These are phyloP conservation scores for Penicillium soppii DNA, from an alignment of 495 filamentous ascomycete species.

Conservation along the genomic window DNA sequence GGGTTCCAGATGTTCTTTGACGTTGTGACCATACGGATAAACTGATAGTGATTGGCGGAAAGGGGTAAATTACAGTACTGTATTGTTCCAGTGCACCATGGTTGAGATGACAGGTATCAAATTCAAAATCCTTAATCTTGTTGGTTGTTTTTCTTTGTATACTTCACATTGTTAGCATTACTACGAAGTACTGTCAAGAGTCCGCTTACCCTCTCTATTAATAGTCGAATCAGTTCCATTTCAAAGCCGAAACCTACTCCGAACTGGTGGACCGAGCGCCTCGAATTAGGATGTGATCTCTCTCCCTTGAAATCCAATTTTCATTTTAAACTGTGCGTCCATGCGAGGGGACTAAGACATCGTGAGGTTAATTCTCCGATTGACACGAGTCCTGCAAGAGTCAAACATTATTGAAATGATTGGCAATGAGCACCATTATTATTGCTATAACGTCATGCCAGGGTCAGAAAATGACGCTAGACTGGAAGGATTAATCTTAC, in stretches of 20 bases:
- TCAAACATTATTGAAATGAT: background rate
- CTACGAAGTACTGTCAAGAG: background rate
- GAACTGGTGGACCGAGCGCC: slow-evolving; percentile 27
- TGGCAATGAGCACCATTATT: slow-evolving; percentile 3
- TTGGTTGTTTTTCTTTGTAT: background rate
- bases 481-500: background rate
- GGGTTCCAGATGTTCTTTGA: slow-evolving; percentile 4
- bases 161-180: background rate
- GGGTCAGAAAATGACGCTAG: background rate
- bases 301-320: slow-evolving; percentile 13
- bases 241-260: background rate
- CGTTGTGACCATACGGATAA: background rate
- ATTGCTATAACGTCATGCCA: background rate
- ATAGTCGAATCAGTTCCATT: background rate
- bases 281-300: background rate
- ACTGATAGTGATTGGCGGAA: background rate
- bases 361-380: slow-evolving; percentile 27
- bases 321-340: slow-evolving; percentile 16
- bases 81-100: background rate
- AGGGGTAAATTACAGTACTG: background rate
- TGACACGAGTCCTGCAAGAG: slow-evolving; percentile 15
- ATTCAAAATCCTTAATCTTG: background rate
- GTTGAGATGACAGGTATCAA: background rate
- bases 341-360: background rate
- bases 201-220: background rate